Evolutionary conservation across 140 eudicot genomes (phyloP), one percentile per base, ranked within the genome.

Genomic region (Ambrosia hybrid): DNA sequence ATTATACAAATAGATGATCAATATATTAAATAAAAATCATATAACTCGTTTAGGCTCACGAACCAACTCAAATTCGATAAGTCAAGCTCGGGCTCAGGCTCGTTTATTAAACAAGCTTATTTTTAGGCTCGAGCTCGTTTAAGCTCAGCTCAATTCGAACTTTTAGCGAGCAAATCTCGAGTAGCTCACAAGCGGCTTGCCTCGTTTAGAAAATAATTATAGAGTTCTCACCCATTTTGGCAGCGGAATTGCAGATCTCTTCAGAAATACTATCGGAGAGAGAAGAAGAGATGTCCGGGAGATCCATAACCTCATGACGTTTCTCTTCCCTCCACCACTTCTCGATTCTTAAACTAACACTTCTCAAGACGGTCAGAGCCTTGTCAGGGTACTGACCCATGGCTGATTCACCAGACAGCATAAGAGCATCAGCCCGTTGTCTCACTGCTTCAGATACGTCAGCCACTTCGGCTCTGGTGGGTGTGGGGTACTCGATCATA

Each of bases 361-460:
- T 92, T 79, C 95, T 83, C 67, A 92, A 67, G 12, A 92, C 98
- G 13, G 90, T 68, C 80, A 89, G 78, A 62, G 98, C 98, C 77
- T 89, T 92, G 26, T 89, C 89, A n/a, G 98, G 98, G 68, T 51
- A 83, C 76, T 78, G 90, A 9, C 98, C 98, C 98, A 89, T 92
- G 71, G 96, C 98, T 30, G 98, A 92, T 84, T 92, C 98, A 73
- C 98, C 98, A 37, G 96, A 92, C n/a, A 92, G 85, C 98, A 89
- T 89, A 51, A 92, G 83, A 26, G 96, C 98, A 83, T 92, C 96
- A 15, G 96, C 79, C 4, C 89, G 86, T 52, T 92, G 96, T 71
- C 90, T 86, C 11, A 92, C 95, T 52, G 91, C 96, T 85, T 92
- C 98, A 36, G 98, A 89, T 72, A 92, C 95, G 67, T 89, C 95